phyloP scores from a whole-genome alignment of 2,329 filamentous ascomycete species.

The Fusarium pseudoanthophilum region DNA sequence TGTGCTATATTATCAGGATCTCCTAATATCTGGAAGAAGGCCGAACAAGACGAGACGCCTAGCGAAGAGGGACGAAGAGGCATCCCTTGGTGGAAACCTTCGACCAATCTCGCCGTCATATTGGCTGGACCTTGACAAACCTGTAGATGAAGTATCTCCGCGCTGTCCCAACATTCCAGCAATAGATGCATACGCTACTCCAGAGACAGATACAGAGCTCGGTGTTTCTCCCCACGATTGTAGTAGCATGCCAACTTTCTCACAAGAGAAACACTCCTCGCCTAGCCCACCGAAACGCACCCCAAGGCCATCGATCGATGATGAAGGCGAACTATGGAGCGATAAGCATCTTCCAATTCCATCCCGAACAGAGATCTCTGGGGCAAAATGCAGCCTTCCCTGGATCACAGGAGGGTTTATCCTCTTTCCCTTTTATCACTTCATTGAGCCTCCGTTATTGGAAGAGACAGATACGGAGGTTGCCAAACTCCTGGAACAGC shows the following conservation, averaged over 20 bases:
- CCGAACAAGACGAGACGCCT: neutral
- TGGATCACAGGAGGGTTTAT: neutral
- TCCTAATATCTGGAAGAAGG: neutral
- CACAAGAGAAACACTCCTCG: too few relatives aligned
- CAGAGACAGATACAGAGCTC: neutral
- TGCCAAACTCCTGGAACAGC: neutral
- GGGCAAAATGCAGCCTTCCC: neutral
- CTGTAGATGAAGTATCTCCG: neutral
- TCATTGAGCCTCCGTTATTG: neutral
- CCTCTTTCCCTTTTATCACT: neutral
- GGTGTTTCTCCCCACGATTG: neutral
- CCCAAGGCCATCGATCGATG: neutral
- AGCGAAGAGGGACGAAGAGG: neutral
- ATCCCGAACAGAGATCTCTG: rapidly evolving
- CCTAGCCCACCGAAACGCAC: too few relatives aligned
- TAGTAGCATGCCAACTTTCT: too few relatives aligned
- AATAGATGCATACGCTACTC: neutral
- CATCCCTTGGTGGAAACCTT: neutral
- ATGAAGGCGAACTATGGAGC: neutral
- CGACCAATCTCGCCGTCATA: neutral
- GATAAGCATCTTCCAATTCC: neutral
- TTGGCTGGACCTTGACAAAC: neutral
- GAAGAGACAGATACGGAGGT: neutral
- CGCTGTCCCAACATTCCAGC: neutral
- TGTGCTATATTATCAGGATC: neutral